Percentiles rank a stretch among this genome's conserved stretches.
These are phyloP conservation scores for Polytrichum formosum DNA, from an alignment of 225 moss, liverwort and hornwort species.

Conservation along the genomic window DNA sequence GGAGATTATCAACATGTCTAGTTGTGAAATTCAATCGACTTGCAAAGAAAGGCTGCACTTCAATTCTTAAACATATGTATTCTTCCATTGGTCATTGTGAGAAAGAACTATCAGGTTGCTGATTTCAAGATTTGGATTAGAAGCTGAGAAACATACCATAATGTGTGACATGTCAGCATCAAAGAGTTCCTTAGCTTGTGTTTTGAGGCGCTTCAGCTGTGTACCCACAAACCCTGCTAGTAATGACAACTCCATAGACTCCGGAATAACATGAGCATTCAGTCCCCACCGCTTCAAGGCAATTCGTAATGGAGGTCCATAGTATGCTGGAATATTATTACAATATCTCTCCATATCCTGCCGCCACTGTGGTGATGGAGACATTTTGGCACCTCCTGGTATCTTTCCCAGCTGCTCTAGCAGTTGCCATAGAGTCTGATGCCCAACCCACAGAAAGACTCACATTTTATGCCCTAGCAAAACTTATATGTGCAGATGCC, in stretches of 20 bases:
- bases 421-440: conserved; percentile 83
- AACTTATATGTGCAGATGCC: no score
- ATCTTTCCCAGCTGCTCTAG: conserved; percentile 84
- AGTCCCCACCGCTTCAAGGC: conserved; percentile 96
- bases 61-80: no score
- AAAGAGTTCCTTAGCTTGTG: conserved; percentile 79
- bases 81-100: no score
- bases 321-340: conserved; percentile 89
- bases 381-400: conserved; percentile 77
- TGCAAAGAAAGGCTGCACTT: no score
- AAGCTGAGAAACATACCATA: conserved; percentile 44
- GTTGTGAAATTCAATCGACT: no score
- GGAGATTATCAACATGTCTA: no score
- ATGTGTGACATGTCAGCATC: conserved; percentile 90
- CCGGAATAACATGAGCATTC: conserved; percentile 88
- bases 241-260: conserved; percentile 79
- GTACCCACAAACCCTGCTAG: conserved; percentile 76
- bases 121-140: neutral
- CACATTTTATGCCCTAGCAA: no score
- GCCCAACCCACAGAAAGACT: conserved; percentile 7
- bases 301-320: conserved; percentile 69
- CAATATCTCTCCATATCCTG: conserved; percentile 99
- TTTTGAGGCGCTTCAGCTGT: conserved; percentile 77
- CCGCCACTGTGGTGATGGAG: conserved; percentile 92
- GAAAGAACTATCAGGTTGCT: no score